phyloP scores from a whole-genome alignment of 2,329 filamentous ascomycete genomes.

The Calycina marina region DNA sequence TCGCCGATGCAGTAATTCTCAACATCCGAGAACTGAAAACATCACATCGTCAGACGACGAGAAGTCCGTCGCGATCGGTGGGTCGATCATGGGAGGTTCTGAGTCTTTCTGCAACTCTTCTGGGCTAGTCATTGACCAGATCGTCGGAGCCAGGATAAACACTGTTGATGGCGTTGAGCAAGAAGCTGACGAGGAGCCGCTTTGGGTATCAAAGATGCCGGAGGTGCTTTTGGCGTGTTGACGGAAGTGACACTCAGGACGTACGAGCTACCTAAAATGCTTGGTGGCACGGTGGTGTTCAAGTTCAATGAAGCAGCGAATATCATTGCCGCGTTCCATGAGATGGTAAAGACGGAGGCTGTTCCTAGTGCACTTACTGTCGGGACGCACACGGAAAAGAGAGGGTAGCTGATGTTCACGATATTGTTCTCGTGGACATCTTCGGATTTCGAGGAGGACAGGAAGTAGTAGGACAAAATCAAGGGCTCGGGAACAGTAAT shows the following conservation, averaged over 20 bases:
- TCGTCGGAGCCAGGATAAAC: slow-evolving; percentile 21
- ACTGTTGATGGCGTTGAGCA: slow-evolving; percentile 17
- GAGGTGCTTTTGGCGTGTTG: slow-evolving; percentile 18
- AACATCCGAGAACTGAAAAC: slow-evolving; percentile 8
- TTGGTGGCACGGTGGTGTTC: slow-evolving; percentile 1
- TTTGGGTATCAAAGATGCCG: slow-evolving; percentile 20
- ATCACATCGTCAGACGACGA: slow-evolving; percentile 4
- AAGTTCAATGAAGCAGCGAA: not conserved
- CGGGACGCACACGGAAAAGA: no score
- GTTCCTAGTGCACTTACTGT: no score
- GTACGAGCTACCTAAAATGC: slow-evolving; percentile 4
- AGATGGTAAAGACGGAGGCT: not conserved
- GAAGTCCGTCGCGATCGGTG: slow-evolving; percentile 1
- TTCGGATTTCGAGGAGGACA: slow-evolving; percentile 1
- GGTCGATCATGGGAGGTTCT: slow-evolving; percentile 24
- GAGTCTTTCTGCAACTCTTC: slow-evolving; percentile 18
- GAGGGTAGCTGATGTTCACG: not conserved
- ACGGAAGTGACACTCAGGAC: slow-evolving; percentile 19
- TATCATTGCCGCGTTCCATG: not conserved
- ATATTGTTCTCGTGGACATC: slow-evolving; percentile 1
- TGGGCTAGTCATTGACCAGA: slow-evolving; percentile 26
- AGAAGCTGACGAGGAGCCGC: slow-evolving; percentile 18
- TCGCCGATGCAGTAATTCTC: slow-evolving; percentile 7
- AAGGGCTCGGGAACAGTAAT: not conserved
- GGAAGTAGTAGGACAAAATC: not conserved